Evolutionary conservation across 2,329 filamentous ascomycete species (phyloP).

Genomic region (Colletotrichum sp.): DNA sequence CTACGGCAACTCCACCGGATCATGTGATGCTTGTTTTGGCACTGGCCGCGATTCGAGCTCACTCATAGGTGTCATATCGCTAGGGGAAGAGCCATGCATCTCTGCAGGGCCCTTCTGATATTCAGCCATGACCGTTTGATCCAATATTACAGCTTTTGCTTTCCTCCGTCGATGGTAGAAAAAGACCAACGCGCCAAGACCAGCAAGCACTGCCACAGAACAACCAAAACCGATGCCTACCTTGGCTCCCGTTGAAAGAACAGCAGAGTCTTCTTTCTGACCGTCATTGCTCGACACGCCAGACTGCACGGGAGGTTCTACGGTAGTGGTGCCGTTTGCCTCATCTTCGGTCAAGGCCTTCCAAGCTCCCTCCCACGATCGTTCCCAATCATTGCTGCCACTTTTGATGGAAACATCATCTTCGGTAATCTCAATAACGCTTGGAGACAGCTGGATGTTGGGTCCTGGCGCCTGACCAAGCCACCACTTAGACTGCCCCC

Average conservation of each 20-base stretch:
- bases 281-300: background rate
- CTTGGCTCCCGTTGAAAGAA: background rate
- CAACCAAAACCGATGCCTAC: background rate
- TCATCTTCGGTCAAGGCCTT: conserved; percentile 27
- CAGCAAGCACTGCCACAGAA: background rate
- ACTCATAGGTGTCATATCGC: background rate
- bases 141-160: background rate
- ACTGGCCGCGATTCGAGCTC: background rate
- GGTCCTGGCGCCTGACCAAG: conserved; percentile 47
- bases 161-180: background rate
- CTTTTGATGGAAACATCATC: conserved; percentile 25
- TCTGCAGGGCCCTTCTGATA: background rate
- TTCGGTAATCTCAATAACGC: background rate
- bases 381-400: conserved; percentile 34
- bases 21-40: background rate
- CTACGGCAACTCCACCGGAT: background rate
- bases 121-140: background rate
- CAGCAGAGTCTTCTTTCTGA: background rate
- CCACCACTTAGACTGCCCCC: conserved; percentile 37
- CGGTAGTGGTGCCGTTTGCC: background rate
- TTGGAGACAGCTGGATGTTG: conserved; percentile 3
- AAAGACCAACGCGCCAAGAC: background rate
- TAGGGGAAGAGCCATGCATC: background rate
- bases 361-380: conserved; percentile 35
- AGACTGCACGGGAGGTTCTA: background rate